These are phyloP conservation scores for Torrubiella hemipterigena DNA, from an alignment of 2,329 filamentous ascomycete genomes.

Conservation along the genomic window DNA sequence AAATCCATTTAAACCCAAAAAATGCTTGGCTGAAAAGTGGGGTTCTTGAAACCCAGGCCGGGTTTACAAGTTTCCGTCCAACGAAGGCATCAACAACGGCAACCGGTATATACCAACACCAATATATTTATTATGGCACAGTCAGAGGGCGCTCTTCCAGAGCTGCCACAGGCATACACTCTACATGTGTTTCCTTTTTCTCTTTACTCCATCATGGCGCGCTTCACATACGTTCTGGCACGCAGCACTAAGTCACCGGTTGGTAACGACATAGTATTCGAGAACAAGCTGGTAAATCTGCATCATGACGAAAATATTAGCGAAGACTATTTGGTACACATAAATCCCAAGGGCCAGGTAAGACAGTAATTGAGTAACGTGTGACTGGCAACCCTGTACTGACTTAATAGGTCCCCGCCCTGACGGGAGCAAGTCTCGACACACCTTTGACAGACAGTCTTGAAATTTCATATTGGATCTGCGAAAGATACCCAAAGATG, in stretches of 20 bases:
- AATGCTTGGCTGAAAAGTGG: too few species aligned
- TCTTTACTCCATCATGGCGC: conserved; percentile 5
- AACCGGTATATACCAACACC: too few species aligned
- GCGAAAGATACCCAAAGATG: neutral
- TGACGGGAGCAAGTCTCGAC: conserved; percentile 1
- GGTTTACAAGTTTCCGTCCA: too few species aligned
- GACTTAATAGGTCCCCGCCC: conserved; percentile 1
- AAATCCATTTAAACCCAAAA: too few species aligned
- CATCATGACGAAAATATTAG: conserved; percentile 5
- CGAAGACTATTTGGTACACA: neutral
- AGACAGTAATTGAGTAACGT: neutral
- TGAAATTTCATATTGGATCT: conserved; percentile 4
- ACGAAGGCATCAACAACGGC: too few species aligned
- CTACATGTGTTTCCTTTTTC: conserved; percentile 6
- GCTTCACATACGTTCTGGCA: conserved; percentile 3
- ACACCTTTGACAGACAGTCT: conserved; percentile 3
- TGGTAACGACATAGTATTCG: neutral
- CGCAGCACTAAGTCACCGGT: neutral
- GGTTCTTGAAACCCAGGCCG: too few species aligned
- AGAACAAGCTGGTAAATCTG: conserved; percentile 3
- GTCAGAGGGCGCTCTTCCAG: too few species aligned
- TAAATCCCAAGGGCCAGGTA: conserved; percentile 4
- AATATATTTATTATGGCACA: too few species aligned
- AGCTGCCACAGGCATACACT: neutral
- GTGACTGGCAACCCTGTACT: neutral